Base-by-base conservation (phyloP, 805 yeast genomes). In the Crinitomyces ghanaensis region DNA sequence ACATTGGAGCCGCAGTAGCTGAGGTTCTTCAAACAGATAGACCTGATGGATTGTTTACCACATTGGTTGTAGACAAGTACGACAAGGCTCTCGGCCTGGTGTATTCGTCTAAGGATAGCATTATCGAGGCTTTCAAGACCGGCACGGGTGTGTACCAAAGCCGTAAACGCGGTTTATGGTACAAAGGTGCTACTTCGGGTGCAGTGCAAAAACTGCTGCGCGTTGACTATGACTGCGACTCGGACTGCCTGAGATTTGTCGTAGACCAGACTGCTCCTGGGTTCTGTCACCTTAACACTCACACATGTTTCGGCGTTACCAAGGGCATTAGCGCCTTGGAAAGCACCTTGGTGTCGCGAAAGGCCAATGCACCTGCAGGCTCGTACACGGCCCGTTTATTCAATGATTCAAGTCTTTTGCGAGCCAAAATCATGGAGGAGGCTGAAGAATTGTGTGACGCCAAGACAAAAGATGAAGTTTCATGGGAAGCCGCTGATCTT, bases 401-500 rank as follows among this genome's bases (percentile, higher is more conserved):
- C 50, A 67, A 72, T 33, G 97, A 91, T 58, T 74, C 72, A 26
- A 67, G 65, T 17, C 64, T 91, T 33, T 66, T 91, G 45, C 63
- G 68, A 36, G 95, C 97, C 17, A 54, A 91, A 65, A 77, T 91
- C 59, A 74, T 75, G 56, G 98, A 91, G 61, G 98, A 91, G 59
- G 93, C 95, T 28, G 96, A 88, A 50, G 98, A 91, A 58, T 70
- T 91, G 41, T 74, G 85, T 20, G 95, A 85, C 38, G 97, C 98
- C 12, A 65, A 65, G 23, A 49, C 63, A 4, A 67, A 67, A 47
- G 70, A 68, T 2, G 78, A 88, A 37, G 70, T 84, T 35, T 79
- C 97, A 0, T 91, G 95, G 95, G 98, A 91, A 61, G 88, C 93
- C 34, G 98, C 98, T 6, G 98, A 91, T 56, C 66, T 91, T 54